Percentiles rank a stretch among this genome's conserved stretches.
Evolutionary conservation across 345 rosid species (phyloP).

Genomic region (Lagerstroemia speciosa): DNA sequence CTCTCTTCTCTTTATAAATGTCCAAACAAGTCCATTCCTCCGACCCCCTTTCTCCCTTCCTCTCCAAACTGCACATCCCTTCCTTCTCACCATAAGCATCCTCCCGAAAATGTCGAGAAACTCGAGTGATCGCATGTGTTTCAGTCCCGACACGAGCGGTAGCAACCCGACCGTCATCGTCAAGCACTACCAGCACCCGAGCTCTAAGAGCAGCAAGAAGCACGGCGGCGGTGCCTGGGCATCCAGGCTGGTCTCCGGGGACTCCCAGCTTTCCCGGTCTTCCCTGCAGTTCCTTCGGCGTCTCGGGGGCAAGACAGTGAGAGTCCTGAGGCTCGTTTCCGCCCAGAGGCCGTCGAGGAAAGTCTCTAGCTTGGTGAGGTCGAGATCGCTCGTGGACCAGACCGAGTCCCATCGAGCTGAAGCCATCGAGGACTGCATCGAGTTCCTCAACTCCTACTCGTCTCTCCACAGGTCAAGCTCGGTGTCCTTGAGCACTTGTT

Average conservation of each 20-base stretch:
- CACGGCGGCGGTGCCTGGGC: conserved; percentile 27
- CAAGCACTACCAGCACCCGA: conserved; percentile 17
- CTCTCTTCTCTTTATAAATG: neutral
- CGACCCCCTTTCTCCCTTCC: neutral
- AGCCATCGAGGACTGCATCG: conserved; percentile 84
- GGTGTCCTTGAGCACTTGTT: conserved; percentile 35
- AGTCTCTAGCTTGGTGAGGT: conserved; percentile 46
- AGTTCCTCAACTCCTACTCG: conserved; percentile 82
- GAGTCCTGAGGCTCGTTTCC: conserved; percentile 44
- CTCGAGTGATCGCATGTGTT: conserved; percentile 52
- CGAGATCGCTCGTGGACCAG: conserved; percentile 61
- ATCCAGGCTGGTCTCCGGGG: conserved; percentile 27
- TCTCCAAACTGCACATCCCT: neutral
- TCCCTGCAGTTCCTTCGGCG: conserved; percentile 43
- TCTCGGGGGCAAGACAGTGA: conserved; percentile 44
- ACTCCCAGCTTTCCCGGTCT: conserved; percentile 23
- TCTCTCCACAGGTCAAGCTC: conserved; percentile 29
- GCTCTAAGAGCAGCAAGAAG: conserved; percentile 30
- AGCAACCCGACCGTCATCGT: conserved; percentile 32
- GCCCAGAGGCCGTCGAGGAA: conserved; percentile 31
- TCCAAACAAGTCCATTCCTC: neutral
- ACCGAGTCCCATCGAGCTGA: conserved; percentile 75
- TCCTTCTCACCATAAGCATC: neutral
- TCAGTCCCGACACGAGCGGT: conserved; percentile 43
- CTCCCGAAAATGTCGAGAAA: conserved; percentile 38